Base-by-base conservation (phyloP, 1,139 yeast species). In the Sugiyamaella paludigena region DNA sequence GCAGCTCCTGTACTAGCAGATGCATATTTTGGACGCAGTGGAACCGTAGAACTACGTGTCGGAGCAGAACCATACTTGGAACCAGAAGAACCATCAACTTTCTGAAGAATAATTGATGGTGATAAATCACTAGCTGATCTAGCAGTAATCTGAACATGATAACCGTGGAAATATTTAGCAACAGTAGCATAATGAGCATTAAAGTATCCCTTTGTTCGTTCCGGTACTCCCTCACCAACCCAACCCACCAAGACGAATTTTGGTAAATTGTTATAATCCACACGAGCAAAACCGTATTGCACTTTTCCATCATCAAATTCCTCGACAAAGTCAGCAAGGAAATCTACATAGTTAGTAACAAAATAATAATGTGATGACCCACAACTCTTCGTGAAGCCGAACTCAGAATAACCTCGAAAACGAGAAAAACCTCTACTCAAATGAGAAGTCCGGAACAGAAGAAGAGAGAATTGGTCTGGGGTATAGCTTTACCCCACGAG, bases 81-180 rank as follows among this genome's bases (percentile, higher is more conserved):
- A 59, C 98, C 98, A 1, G 98, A 87, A 36, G 98, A 96, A 57
- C 88, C 85, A 56, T 87, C 83, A 44, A 94, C 83, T 60, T 88
- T 82, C 48, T 81, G 76, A 58, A 88, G 68, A 55, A 92, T 79
- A 53, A 86, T 95, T 31, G 78, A 76, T 42, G 85, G 87, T 59
- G 87, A 87, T 65, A 94, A 77, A 65, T 94, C 98, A 62, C 88
- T 96, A 47, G 80, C 77, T 63, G 87, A 95, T 69, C 98, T 81
- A n/a, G 98, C 98, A 38, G 97, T 88, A 57, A 94, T 83, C 69
- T 92, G 98, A 48, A 92, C 91, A 65, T 92, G 98, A 70, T 91
- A 92, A 35, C 96, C 96, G 35, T 62, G 66, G 57, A 73, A 68
- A 52, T 67, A 62, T 46, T 64, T 64, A 12, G 76, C 68, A 13